Base-by-base conservation (phyloP, 2,329 filamentous ascomycete species). In the Xylaria sp. region DNA sequence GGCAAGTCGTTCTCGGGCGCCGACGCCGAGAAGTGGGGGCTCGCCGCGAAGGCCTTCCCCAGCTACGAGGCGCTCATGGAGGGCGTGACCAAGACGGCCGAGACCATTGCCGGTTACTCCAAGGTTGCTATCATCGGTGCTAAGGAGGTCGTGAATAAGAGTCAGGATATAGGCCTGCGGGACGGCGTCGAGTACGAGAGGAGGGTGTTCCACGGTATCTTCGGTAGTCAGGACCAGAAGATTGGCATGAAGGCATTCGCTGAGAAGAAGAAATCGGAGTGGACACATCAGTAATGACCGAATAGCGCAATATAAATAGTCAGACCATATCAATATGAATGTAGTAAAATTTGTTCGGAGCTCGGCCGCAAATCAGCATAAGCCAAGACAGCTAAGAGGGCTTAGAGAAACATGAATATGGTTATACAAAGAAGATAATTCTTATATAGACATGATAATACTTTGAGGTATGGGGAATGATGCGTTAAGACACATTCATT, bases 111-210 rank as follows among this genome's bases (percentile, higher is more conserved):
- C 0, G 83, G 91, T 0, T 93, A 96, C 81, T 94, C 92, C 60
- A 89, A 87, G 77, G 91, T 99, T n/a, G 92, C 95, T 1, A 89
- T 97, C 66, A 90, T 93, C 82, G 96, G 92, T 12, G 91, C 89
- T 65, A 99, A 99, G 86, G 96, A 99, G 85, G 95, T 96, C n/a
- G 95, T 99, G 64, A 97, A 98, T 80, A 98, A 97, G 90, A 97
- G 94, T 80, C 94, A 98, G 85, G 96, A 99, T 75, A 82, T 97
- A 73, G 86, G 91, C 3, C 83, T 99, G 67, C 85, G 92, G 74
- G 96, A 98, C 77, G 96, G 96, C 15, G 92, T 99, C 1, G 96
- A 99, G 83, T 98, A 90, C 81, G 96, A 99, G 87, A 87, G 96
- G 78, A 88, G 94, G 61, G 86, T 98, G 39, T 99, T 99, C 85